A percentile compares a stretch with the other conserved stretches of the same genome.
phyloP scores from a whole-genome alignment of 257 asterid species.

The Osmanthus fragrans region DNA sequence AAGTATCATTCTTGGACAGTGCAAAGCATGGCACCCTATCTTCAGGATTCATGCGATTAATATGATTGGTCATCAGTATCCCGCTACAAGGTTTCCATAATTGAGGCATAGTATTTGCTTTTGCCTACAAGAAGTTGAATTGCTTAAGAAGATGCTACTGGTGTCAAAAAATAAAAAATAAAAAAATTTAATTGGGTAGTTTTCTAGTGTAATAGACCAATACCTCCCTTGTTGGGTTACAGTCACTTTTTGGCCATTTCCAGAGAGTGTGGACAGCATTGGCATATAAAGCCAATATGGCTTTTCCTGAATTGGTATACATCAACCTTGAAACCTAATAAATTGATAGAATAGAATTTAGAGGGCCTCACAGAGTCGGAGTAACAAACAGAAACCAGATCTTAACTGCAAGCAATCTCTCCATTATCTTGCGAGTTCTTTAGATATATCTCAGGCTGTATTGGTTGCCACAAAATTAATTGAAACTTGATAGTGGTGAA shows the following conservation, averaged over 20 bases:
- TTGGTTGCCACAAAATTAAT: no score
- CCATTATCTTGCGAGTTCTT: no score
- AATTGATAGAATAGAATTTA: background rate
- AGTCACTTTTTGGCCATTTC: conserved; percentile 61
- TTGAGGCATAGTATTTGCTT: conserved; percentile 46
- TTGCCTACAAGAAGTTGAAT: conserved; percentile 39
- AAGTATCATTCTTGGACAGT: conserved; percentile 61
- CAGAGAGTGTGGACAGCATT: conserved; percentile 67
- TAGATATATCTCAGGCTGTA: no score
- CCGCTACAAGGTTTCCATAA: conserved; percentile 58
- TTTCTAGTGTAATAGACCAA: conserved; percentile 8
- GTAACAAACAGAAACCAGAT: background rate
- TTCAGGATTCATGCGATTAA: conserved; percentile 47
- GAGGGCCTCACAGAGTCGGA: background rate
- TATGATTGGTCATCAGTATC: conserved; percentile 58
- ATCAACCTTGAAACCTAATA: conserved; percentile 52
- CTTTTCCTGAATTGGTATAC: conserved; percentile 55
- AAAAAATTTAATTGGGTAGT: no score
- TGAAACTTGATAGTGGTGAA: no score
- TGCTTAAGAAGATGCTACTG: conserved; percentile 1
- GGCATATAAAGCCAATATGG: conserved; percentile 55
- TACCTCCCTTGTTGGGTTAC: conserved; percentile 51
- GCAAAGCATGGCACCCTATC: conserved; percentile 69
- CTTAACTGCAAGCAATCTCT: background rate
- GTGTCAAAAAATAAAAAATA: background rate